phyloP scores from a whole-genome alignment of 179 eudicot genomes.

The Patellifolia procumbens region DNA sequence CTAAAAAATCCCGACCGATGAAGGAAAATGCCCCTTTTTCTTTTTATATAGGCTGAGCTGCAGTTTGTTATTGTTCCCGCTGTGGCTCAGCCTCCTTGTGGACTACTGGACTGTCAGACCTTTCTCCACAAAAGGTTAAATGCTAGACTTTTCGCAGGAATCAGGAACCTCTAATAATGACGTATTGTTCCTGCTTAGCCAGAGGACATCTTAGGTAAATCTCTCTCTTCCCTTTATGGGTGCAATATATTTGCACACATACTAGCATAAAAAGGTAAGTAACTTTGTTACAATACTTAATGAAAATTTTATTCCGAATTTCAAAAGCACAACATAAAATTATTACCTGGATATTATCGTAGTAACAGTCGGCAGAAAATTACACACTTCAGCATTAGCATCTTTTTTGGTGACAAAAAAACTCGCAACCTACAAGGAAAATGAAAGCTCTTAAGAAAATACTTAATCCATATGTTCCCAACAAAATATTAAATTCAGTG shows the following conservation, averaged over 20 bases:
- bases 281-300: not conserved
- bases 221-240: not conserved
- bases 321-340: constrained; percentile 6
- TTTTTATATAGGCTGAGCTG: not conserved
- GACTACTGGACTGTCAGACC: not conserved
- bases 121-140: not conserved
- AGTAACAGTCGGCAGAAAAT: constrained; percentile 47
- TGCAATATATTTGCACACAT: not conserved
- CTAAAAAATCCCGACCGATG: not conserved
- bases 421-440: constrained; percentile 47
- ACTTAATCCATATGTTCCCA: constrained; percentile 3
- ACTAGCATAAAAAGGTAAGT: not conserved
- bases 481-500: constrained; percentile 1
- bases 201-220: not conserved
- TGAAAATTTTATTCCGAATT: too few relatives aligned
- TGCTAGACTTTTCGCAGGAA: not conserved
- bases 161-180: not conserved
- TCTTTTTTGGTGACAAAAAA: constrained; percentile 45
- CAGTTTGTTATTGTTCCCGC: not conserved
- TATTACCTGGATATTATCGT: constrained; percentile 60
- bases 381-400: constrained; percentile 37
- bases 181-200: not conserved
- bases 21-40: not conserved
- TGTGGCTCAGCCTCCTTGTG: not conserved
- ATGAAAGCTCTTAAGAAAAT: not conserved